Evolutionary conservation across 495 filamentous ascomycete genomes (phyloP).

Genomic region (Penicillium daleae): DNA sequence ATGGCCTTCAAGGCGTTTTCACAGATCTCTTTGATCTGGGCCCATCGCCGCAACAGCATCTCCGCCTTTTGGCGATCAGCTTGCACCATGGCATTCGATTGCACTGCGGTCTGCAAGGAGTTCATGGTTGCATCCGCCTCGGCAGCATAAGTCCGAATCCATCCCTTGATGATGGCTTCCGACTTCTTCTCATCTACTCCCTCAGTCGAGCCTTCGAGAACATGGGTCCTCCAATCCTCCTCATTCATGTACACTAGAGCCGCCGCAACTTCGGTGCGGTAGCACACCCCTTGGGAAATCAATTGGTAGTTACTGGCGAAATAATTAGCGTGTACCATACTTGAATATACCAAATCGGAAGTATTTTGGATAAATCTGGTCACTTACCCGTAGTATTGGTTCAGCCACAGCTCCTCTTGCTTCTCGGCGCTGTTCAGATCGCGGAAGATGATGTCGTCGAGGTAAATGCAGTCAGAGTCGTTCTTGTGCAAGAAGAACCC

Average conservation of each 20-base stretch:
- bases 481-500: slow-evolving; percentile 76
- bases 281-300: slow-evolving; percentile 63
- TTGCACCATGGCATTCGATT: slow-evolving; percentile 27
- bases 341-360: slow-evolving; percentile 2
- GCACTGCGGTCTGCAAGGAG: slow-evolving; percentile 34
- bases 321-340: slow-evolving; percentile 17
- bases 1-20: slow-evolving; percentile 32
- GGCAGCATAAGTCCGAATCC: slow-evolving; percentile 42
- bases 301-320: slow-evolving; percentile 61
- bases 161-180: slow-evolving; percentile 40
- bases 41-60: slow-evolving; percentile 53
- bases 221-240: slow-evolving; percentile 50
- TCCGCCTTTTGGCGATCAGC: slow-evolving; percentile 35
- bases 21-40: slow-evolving; percentile 52
- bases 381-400: slow-evolving; percentile 64
- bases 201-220: slow-evolving; percentile 43
- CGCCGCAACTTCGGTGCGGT: slow-evolving; percentile 73
- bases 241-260: slow-evolving; percentile 53
- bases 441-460: slow-evolving; percentile 69
- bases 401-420: slow-evolving; percentile 54
- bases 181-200: slow-evolving; percentile 40
- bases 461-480: slow-evolving; percentile 64
- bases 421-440: slow-evolving; percentile 46
- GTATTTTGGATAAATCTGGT: background rate
- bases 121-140: slow-evolving; percentile 43